Percentiles rank a stretch among this genome's conserved stretches.
These are phyloP conservation scores for Amylocarpus encephaloides DNA, from an alignment of 2,329 filamentous ascomycete genomes.

Conservation along the genomic window DNA sequence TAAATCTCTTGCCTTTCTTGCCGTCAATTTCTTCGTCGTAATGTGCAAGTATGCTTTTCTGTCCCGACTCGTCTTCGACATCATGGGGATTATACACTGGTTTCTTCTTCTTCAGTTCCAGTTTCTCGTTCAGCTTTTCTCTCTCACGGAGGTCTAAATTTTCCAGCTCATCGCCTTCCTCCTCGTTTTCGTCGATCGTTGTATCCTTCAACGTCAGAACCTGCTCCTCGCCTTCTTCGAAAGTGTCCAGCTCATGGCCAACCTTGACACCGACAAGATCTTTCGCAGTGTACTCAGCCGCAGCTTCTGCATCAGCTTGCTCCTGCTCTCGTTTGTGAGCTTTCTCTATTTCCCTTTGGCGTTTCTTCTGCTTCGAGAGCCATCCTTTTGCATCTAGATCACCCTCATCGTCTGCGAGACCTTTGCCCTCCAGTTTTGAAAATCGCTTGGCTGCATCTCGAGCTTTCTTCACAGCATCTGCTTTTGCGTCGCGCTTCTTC, in stretches of 20 bases:
- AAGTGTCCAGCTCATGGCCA: conserved; percentile 75
- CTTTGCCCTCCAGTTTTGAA: conserved; percentile 71
- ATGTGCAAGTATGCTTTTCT: conserved; percentile 69
- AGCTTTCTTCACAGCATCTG: conserved; percentile 79
- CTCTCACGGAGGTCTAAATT: conserved; percentile 65
- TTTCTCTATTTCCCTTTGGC: conserved; percentile 84
- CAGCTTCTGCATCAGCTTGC: conserved; percentile 66
- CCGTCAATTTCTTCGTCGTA: conserved; percentile 95
- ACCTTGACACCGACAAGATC: conserved; percentile 90
- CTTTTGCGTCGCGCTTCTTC: conserved; percentile 69
- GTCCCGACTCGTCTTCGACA: conserved; percentile 55
- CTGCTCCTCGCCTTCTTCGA: conserved; percentile 79
- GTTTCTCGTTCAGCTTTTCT: conserved; percentile 66
- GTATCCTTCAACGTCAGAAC: conserved; percentile 92
- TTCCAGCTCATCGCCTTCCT: conserved; percentile 85
- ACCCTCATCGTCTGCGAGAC: conserved; percentile 70
- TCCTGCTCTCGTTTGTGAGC: conserved; percentile 68
- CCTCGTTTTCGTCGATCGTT: conserved; percentile 75
- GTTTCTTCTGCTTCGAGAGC: conserved; percentile 85
- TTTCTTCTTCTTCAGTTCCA: conserved; percentile 86
- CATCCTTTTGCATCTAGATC: conserved; percentile 74
- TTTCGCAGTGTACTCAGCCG: conserved; percentile 72
- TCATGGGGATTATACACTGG: conserved; percentile 82
- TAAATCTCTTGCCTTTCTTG: conserved; percentile 84
- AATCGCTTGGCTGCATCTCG: conserved; percentile 76